These are phyloP conservation scores for Fusarium sp. DNA, from an alignment of 2,329 filamentous ascomycete genomes.

Conservation along the genomic window DNA sequence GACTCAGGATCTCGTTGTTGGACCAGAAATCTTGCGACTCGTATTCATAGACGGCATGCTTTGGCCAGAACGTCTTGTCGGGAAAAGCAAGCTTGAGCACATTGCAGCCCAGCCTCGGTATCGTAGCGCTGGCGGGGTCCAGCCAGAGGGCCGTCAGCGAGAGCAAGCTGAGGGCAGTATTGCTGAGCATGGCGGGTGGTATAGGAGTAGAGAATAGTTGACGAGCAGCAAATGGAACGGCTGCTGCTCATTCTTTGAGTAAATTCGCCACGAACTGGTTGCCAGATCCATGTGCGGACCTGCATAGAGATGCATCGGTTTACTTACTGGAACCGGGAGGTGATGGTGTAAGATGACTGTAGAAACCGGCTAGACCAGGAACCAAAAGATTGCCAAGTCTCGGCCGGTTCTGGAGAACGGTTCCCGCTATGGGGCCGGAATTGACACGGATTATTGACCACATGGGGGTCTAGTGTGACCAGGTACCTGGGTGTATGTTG, in stretches of 20 bases:
- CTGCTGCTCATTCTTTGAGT: not conserved
- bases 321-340: slow-evolving; percentile 4
- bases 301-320: slow-evolving; percentile 4
- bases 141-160: slow-evolving; percentile 9
- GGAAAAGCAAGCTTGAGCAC: slow-evolving; percentile 10
- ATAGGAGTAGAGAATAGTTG: not conserved
- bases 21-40: slow-evolving; percentile 30
- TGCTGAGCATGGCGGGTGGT: slow-evolving; percentile 1
- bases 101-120: slow-evolving; percentile 2
- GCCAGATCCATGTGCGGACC: not conserved
- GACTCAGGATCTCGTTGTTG: slow-evolving; percentile 17
- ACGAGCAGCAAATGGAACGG: not conserved
- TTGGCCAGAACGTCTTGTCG: slow-evolving; percentile 4
- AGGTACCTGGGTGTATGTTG: too few species aligned
- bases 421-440: too few species aligned
- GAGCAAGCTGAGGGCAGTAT: not conserved
- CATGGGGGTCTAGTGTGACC: too few species aligned
- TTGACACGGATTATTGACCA: too few species aligned
- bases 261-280: not conserved
- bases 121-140: not conserved
- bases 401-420: too few species aligned
- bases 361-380: not conserved
- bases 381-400: too few species aligned
- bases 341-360: not conserved
- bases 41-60: slow-evolving; percentile 10